phyloP scores from a whole-genome alignment of 768 basidiomycete species.

The Auriscalpium orientale region DNA sequence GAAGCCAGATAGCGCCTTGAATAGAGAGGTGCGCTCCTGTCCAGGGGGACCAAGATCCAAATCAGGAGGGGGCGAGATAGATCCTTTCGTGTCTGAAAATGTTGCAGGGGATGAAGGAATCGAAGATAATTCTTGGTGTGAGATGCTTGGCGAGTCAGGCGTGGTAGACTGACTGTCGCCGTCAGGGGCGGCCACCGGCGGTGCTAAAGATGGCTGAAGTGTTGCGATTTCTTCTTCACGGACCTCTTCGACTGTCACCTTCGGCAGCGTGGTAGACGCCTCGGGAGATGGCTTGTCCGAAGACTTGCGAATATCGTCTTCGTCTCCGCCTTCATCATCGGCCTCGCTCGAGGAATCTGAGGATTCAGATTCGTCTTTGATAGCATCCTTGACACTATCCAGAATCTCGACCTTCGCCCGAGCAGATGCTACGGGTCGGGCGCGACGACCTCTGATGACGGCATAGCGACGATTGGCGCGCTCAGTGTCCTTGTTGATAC shows the following conservation, averaged over 20 bases:
- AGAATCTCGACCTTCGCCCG: conserved; percentile 84
- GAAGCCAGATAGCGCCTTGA: conserved; percentile 78
- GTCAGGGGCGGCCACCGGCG: not conserved
- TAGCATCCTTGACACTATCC: conserved; percentile 85
- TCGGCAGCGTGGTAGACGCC: conserved; percentile 3
- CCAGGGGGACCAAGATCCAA: conserved; percentile 43
- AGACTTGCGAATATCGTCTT: conserved; percentile 36
- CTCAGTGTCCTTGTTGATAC: conserved; percentile 67
- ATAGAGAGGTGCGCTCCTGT: conserved; percentile 62
- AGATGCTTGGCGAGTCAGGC: not conserved
- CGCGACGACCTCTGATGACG: conserved; percentile 79
- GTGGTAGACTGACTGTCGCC: not conserved
- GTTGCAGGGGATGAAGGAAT: conserved; percentile 49
- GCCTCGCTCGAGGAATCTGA: conserved; percentile 62
- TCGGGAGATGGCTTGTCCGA: conserved; percentile 22
- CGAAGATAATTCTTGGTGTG: conserved; percentile 25
- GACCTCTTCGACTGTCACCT: not conserved
- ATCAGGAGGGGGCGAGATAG: conserved; percentile 32
- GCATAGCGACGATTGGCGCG: conserved; percentile 71
- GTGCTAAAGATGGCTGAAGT: not conserved
- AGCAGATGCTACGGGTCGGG: conserved; percentile 85
- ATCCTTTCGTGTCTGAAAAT: conserved; percentile 2
- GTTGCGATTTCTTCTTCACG: not conserved
- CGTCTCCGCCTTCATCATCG: conserved; percentile 60
- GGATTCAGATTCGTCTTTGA: conserved; percentile 72